phyloP scores from a whole-genome alignment of 176 grass and related monocot genomes.

The Triticum urartu region DNA sequence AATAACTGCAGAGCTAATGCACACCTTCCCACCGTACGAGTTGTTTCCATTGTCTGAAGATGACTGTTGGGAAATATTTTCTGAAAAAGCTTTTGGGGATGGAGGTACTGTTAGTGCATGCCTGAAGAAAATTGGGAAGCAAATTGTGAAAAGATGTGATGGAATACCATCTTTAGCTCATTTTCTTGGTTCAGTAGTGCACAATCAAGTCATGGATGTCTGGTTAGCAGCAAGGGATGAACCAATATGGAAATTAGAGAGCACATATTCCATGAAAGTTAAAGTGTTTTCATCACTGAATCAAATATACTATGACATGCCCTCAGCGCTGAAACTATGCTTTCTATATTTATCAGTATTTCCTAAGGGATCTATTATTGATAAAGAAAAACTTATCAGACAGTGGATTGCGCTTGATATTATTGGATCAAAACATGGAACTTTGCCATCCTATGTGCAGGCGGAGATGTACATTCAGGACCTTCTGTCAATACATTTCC shows the following conservation, averaged over 20 bases:
- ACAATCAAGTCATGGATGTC: not conserved
- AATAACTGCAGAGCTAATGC: slow-evolving; percentile 30
- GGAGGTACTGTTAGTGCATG: not conserved
- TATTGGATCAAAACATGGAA: slow-evolving; percentile 17
- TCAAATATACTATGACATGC: slow-evolving; percentile 1
- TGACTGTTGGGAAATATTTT: slow-evolving; percentile 33
- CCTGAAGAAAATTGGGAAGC: slow-evolving; percentile 10
- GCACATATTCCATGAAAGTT: not conserved
- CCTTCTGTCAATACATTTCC: slow-evolving; percentile 26
- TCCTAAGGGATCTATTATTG: slow-evolving; percentile 26
- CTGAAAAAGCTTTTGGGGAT: slow-evolving; percentile 24
- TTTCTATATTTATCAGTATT: slow-evolving; percentile 44
- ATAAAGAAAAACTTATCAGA: slow-evolving; percentile 24
- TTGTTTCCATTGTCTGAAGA: slow-evolving; percentile 25
- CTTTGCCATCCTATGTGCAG: slow-evolving; percentile 17
- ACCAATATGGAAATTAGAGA: not conserved
- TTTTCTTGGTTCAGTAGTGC: slow-evolving; percentile 29
- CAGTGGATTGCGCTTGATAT: slow-evolving; percentile 42
- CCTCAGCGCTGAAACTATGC: slow-evolving; percentile 27
- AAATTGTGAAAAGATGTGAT: slow-evolving; percentile 35
- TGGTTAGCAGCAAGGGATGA: slow-evolving; percentile 32
- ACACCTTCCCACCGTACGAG: slow-evolving; percentile 7
- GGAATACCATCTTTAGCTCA: slow-evolving; percentile 20
- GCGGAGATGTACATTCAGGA: slow-evolving; percentile 31
- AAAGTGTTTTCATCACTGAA: slow-evolving; percentile 20